Conservation (phyloP, 805 yeast genomes). For the Priceomyces medius region DNA sequence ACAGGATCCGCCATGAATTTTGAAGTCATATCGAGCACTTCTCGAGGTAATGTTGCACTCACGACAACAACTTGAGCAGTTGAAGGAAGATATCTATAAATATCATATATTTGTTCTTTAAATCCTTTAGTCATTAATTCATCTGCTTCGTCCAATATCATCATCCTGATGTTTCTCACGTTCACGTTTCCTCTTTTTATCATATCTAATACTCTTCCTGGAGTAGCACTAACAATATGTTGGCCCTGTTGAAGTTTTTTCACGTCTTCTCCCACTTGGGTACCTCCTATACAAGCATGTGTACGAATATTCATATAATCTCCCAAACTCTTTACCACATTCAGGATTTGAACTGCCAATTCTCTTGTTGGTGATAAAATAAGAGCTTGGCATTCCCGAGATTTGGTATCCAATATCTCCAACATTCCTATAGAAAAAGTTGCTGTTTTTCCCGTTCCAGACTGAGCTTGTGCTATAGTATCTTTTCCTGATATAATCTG, state of each 20-base stretch:
- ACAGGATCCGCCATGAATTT: constrained; percentile 94
- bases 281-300: constrained; percentile 95
- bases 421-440: constrained; percentile 94
- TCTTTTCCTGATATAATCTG: constrained; percentile 95
- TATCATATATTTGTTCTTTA: constrained; percentile 92
- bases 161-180: constrained; percentile 78
- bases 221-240: constrained; percentile 95
- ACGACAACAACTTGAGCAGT: constrained; percentile 90
- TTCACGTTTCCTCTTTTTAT: constrained; percentile 76
- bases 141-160: constrained; percentile 95
- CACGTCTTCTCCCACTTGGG: constrained; percentile 76
- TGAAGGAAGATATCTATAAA: constrained; percentile 80
- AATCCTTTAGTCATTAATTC: constrained; percentile 91
- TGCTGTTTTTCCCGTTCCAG: constrained; percentile 99
- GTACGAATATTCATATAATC: constrained; percentile 82
- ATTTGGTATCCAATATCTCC: constrained; percentile 74
- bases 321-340: constrained; percentile 83
- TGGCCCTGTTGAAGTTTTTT: constrained; percentile 74
- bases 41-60: constrained; percentile 90
- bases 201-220: constrained; percentile 93
- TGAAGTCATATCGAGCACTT: constrained; percentile 86
- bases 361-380: constrained; percentile 96
- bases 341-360: constrained; percentile 88
- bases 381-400: constrained; percentile 81
- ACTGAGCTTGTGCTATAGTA: constrained; percentile 97